Base-by-base conservation (phyloP, 371 early-diverging fungal species). In the Rhizopus arrhizus region DNA sequence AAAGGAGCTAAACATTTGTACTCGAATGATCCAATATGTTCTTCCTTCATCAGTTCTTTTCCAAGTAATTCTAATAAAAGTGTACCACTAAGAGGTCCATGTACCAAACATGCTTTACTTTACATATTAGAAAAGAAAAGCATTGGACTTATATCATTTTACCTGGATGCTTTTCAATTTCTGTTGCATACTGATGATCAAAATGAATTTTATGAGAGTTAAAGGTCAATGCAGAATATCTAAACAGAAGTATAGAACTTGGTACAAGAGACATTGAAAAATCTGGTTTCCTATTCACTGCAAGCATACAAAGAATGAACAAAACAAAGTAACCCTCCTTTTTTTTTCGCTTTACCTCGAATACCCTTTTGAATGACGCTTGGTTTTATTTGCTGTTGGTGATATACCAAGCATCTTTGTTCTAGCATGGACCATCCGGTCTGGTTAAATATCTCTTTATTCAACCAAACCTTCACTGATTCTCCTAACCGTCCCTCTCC, bases 201-300 rank as follows among this genome's bases (percentile, higher is more conserved):
- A 87, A 93, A 66, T 93, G 94, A 52, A 93, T 91, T 47, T 81
- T 80, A 64, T 93, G 92, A 51, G 85, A 84, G 67, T 93, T 93
- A 70, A 87, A 93, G 3, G 90, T 89, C 63, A 93, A 57, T 28
- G 94, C 92, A 15, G 91, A 91, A 71, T 87, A 93, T 31, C 92
- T 74, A 73, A 93, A 93, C 36, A 92, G 72, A n/a, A 91, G 72
- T 86, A 93, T 31, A 92, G 74, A 73, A 93, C 92, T 41, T 91
- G 72, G 15, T 2, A 59, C 68, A 10, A 91, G 55, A 0, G 56
- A 65, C 33, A 63, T 62, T 5, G 68, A 54, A 68, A 89, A 87
- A 41, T 87, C 88, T 3, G 87, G 82, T 38, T 60, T 59, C 58
- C 77, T 82, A 8, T 72, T 74, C 9, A 73, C 84, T 78, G 51